These are phyloP conservation scores for Senna tora DNA, from an alignment of 306 rosid species.

Conservation along the genomic window DNA sequence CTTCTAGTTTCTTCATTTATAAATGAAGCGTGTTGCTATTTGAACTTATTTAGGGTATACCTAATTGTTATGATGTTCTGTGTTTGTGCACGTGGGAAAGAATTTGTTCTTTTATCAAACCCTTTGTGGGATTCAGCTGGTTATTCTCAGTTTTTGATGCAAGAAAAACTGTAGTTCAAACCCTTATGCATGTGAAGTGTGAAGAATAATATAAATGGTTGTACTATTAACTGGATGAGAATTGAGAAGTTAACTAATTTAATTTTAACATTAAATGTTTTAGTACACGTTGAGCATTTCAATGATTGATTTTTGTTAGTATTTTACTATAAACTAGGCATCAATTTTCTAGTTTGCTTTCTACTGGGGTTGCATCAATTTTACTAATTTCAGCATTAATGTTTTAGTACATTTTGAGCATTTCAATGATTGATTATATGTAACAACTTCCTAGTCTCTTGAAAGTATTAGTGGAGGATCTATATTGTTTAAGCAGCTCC, in stretches of 20 bases:
- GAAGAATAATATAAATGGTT: not conserved
- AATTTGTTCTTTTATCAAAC: not conserved
- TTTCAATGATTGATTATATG: too few species aligned
- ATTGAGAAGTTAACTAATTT: not conserved
- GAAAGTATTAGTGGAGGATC: conserved; percentile 11
- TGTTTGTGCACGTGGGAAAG: not conserved
- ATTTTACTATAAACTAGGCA: not conserved
- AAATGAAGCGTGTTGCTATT: not conserved
- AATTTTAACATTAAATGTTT: not conserved
- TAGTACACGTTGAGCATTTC: not conserved
- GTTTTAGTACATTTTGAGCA: too few species aligned
- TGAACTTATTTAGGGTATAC: conserved; percentile 19
- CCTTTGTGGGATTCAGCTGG: not conserved
- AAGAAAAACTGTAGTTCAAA: conserved; percentile 9
- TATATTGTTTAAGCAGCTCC: conserved; percentile 13
- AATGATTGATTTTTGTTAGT: not conserved
- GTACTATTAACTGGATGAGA: conserved; percentile 4
- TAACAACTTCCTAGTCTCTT: not conserved
- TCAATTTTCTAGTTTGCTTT: not conserved
- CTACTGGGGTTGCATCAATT: not conserved
- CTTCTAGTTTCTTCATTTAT: not conserved
- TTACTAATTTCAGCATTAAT: too few species aligned
- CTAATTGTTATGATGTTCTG: not conserved
- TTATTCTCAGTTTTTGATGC: not conserved
- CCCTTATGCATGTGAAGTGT: not conserved